Percentiles rank a stretch among this genome's conserved stretches.
Evolutionary conservation across 2,329 filamentous ascomycete genomes (phyloP).

Genomic region (Colletotrichum cordylinicola): DNA sequence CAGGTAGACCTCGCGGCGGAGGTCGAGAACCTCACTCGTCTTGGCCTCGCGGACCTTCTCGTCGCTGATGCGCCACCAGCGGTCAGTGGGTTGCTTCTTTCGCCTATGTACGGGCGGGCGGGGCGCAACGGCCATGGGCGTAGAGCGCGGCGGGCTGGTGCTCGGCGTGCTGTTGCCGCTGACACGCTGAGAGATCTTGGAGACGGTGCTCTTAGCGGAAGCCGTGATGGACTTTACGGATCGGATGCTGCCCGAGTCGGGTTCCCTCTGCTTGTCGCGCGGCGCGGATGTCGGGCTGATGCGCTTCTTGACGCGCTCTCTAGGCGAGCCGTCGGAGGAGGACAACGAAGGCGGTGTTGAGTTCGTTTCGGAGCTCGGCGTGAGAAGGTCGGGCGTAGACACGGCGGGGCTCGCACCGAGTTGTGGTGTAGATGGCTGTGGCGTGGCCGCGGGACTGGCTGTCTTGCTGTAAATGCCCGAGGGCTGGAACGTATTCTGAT

Average conservation of each 20-base stretch:
- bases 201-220: constrained; percentile 61
- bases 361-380: constrained; percentile 38
- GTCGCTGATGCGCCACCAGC: constrained; percentile 98
- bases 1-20: constrained; percentile 96
- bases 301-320: constrained; percentile 21
- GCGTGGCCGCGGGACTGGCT: constrained; percentile 58
- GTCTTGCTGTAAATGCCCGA: constrained; percentile 75
- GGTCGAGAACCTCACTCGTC: constrained; percentile 86
- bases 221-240: constrained; percentile 64
- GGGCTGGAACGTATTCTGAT: constrained; percentile 77
- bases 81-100: constrained; percentile 66
- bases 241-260: constrained; percentile 57
- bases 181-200: constrained; percentile 47
- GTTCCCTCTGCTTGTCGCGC: constrained; percentile 45
- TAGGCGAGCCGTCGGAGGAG: constrained; percentile 30
- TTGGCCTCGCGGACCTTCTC: constrained; percentile 96
- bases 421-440: constrained; percentile 53
- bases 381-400: constrained; percentile 54
- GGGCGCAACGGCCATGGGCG: constrained; percentile 25
- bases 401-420: constrained; percentile 47
- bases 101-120: constrained; percentile 38
- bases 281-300: constrained; percentile 22
- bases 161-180: constrained; percentile 24
- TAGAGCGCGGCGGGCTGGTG: constrained; percentile 25
- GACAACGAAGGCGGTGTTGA: constrained; percentile 45